Percentiles rank a stretch among this genome's conserved stretches.
Evolutionary conservation across 164 flowering plant species (phyloP).

Genomic region (Santalum album): DNA sequence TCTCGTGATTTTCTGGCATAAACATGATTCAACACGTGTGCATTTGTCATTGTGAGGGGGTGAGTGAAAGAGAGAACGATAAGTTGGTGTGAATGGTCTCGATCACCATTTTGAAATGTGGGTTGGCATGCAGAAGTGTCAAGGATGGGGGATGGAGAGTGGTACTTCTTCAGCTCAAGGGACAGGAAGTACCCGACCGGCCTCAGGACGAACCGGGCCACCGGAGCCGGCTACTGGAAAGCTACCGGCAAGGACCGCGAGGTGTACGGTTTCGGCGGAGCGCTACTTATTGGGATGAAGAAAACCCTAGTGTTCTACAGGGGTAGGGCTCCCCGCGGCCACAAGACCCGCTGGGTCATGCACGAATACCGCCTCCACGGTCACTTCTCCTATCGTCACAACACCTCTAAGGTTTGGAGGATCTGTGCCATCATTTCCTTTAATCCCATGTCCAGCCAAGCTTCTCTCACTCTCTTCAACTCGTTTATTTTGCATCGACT

Average conservation of each 20-base stretch:
- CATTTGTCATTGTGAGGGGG: too few species aligned
- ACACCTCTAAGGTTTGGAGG: constrained; percentile 45
- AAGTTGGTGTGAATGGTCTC: too few species aligned
- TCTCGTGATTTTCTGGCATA: too few species aligned
- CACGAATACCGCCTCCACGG: constrained; percentile 83
- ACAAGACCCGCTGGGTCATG: constrained; percentile 84
- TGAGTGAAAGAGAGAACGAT: too few species aligned
- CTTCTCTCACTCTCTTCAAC: too few species aligned
- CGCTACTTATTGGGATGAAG: constrained; percentile 66
- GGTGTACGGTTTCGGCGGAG: constrained; percentile 36
- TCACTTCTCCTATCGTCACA: constrained; percentile 52
- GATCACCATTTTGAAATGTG: neutral
- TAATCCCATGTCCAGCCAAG: too few species aligned
- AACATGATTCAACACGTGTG: too few species aligned
- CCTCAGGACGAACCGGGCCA: constrained; percentile 69
- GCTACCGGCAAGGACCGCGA: constrained; percentile 82
- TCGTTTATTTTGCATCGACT: too few species aligned
- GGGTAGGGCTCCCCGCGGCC: constrained; percentile 75
- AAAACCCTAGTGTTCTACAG: constrained; percentile 81
- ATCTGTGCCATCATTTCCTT: neutral
- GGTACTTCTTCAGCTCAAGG: constrained; percentile 75
- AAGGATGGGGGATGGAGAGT: constrained; percentile 77
- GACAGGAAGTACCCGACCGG: constrained; percentile 86
- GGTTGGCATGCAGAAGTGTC: constrained; percentile 49
- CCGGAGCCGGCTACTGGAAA: constrained; percentile 84